Evolutionary conservation across 371 early-diverging fungal genomes (phyloP).

Genomic region (Gilbertella persicaria): DNA sequence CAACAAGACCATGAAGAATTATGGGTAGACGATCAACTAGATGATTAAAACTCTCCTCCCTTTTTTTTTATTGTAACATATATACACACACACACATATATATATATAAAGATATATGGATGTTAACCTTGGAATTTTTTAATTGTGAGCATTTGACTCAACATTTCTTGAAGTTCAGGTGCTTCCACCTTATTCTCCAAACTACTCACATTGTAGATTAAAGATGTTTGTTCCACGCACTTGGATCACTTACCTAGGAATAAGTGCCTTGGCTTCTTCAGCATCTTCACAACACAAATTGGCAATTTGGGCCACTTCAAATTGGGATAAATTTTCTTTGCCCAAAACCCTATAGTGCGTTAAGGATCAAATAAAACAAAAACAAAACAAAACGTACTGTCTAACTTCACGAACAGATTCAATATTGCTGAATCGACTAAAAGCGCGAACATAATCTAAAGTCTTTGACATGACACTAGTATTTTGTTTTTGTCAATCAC

Average conservation of each 20-base stretch:
- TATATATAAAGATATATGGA: background rate
- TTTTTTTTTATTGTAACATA: conserved; percentile 1
- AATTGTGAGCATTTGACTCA: conserved; percentile 75
- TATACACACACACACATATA: background rate
- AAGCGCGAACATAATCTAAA: conserved; percentile 77
- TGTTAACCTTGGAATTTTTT: conserved; percentile 72
- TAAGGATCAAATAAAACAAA: background rate
- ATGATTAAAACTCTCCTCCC: conserved; percentile 2
- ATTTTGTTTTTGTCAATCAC: background rate
- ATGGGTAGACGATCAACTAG: conserved; percentile 6
- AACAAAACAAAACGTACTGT: conserved; percentile 52
- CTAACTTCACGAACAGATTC: conserved; percentile 86
- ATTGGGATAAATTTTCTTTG: conserved; percentile 67
- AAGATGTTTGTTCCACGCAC: too few relatives aligned
- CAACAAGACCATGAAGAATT: conserved; percentile 11
- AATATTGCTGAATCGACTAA: conserved; percentile 81
- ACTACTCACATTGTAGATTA: too few relatives aligned
- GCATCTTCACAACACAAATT: conserved; percentile 88
- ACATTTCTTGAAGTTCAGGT: conserved; percentile 60
- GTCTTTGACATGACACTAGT: conserved; percentile 78
- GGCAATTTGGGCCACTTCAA: conserved; percentile 87
- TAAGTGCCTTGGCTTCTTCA: conserved; percentile 83
- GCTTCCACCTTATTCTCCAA: conserved; percentile 24
- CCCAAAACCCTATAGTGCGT: conserved; percentile 49
- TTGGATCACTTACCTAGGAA: conserved; percentile 72